Percentiles rank a stretch among this genome's conserved stretches.
Evolutionary conservation across 208 protist genomes (phyloP).

Genomic region (Trichomonas gallinae): DNA sequence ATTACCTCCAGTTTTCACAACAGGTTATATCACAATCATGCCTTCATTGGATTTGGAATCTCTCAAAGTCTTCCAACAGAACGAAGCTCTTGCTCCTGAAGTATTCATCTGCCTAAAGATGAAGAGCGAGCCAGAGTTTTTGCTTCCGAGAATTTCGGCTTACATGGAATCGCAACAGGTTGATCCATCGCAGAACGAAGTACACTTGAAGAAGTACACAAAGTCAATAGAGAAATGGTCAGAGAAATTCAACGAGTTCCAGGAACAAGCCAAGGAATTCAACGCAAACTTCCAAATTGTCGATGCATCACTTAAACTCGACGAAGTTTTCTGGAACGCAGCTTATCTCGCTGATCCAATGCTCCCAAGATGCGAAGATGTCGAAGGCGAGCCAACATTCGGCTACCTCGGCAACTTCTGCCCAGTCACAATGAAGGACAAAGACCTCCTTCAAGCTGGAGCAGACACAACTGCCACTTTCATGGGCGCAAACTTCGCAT

Average conservation of each 20-base stretch:
- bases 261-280: neutral
- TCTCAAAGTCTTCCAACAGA: neutral
- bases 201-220: neutral
- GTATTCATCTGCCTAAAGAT: neutral
- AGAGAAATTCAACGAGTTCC: neutral
- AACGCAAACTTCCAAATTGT: neutral
- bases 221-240: neutral
- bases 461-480: neutral
- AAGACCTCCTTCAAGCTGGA: neutral
- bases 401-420: neutral
- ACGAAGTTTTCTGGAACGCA: neutral
- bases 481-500: neutral
- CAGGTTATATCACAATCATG: neutral
- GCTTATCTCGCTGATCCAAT: neutral
- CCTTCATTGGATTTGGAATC: neutral
- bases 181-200: neutral
- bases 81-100: neutral
- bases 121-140: neutral
- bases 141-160: neutral
- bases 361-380: neutral
- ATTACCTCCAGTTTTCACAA: neutral
- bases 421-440: neutral
- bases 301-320: neutral
- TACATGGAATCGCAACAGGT: neutral
- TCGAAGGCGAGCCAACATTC: neutral